phyloP scores from a whole-genome alignment of 192 early-diverging fungal species.

The Gonapodya sp. region DNA sequence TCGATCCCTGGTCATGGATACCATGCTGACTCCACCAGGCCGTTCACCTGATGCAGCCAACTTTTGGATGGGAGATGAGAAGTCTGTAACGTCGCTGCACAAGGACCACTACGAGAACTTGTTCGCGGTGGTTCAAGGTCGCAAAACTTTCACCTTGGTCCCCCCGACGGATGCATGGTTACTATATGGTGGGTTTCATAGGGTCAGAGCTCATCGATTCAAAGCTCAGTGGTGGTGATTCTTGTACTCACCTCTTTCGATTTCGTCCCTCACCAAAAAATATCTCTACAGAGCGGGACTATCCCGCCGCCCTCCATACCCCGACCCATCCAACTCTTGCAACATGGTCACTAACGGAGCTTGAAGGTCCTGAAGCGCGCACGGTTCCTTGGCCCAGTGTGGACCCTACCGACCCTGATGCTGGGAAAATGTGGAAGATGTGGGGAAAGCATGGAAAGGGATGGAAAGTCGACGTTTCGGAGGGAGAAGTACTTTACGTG shows the following conservation, averaged over 20 bases:
- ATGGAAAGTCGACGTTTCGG: neutral
- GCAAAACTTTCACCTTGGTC: conserved; percentile 33
- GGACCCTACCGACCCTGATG: neutral
- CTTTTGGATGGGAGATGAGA: conserved; percentile 34
- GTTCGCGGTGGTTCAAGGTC: conserved; percentile 33
- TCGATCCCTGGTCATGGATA: neutral
- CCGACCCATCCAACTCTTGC: neutral
- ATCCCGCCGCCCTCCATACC: neutral
- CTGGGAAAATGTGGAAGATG: neutral
- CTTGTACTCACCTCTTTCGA: too few relatives aligned
- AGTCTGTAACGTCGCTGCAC: conserved; percentile 31
- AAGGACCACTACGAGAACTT: conserved; percentile 50
- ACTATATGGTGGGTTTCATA: conserved; percentile 8
- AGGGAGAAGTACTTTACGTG: neutral
- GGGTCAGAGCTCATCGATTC: neutral
- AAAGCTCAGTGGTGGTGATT: too few relatives aligned
- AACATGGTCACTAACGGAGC: neutral
- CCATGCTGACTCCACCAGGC: neutral
- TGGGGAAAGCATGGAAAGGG: neutral
- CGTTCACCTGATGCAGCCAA: conserved; percentile 33
- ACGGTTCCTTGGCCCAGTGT: neutral
- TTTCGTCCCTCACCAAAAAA: too few relatives aligned
- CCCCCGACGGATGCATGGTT: conserved; percentile 14
- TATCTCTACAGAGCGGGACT: neutral
- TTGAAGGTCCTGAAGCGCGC: neutral